Base-by-base conservation (phyloP, 352 stramenopile species). In the Phytophthora colocasiae region DNA sequence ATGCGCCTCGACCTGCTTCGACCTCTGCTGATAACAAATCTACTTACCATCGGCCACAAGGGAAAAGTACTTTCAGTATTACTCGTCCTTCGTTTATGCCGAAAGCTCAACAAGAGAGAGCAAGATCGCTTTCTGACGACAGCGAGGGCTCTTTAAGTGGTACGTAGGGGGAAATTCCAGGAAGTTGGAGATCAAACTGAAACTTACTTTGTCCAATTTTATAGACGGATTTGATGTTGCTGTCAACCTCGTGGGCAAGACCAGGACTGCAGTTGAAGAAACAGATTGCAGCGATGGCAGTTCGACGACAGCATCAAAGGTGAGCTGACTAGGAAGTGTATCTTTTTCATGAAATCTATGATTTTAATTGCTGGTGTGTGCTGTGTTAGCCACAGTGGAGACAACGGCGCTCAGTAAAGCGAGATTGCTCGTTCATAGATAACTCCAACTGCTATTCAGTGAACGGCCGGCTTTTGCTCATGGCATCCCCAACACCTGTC, bases 341-440 rank as follows among this genome's bases (percentile, higher is more conserved):
- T 56, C 1, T 26, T 47, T 47, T 17, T 41, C 10, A 3, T 56
- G 29, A 4, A 32, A 22, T 38, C 10, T 36, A 32, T 12, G 8
- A 15, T 58, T 24, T 10, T 36, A 14, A 36, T 36, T 9, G 31
- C 9, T 36, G 11, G 9, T 14, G 31, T 36, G 24, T 49, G 26
- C 3, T 47, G 27, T 53, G 11, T 39, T 53, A 75, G 71, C 51
- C 50, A 22, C 17, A 78, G 58, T 87, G 75, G 77, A 73, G 55
- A 39, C 69, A 85, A 62, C 81, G 81, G 22, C 69, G 78, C 32
- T 90, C 79, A 7, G 58, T 88, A 4, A 90, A 90, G 62, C 75
- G 81, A 31, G 79, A 90, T 58, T 83, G 77, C 53, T 84, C 78
- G 11, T 84, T 90, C 46, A 60, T 88, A 27, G 81, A 87, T 31